Evolutionary conservation across 2,329 filamentous ascomycete species (phyloP).

Genomic region (Cladobotryum mycophilum): DNA sequence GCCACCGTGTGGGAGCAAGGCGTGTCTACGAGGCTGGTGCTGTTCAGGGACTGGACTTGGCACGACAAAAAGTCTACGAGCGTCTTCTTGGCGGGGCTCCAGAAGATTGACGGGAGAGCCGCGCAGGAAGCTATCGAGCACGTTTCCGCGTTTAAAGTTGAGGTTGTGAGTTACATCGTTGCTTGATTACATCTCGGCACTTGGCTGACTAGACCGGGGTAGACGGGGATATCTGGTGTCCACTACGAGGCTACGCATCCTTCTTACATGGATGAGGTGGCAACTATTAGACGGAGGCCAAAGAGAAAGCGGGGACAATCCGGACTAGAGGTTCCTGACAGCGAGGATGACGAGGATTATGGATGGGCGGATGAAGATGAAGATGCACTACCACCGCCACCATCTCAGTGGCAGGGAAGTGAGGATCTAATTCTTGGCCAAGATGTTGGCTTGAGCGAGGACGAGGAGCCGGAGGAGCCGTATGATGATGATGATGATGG

Average conservation of each 20-base stretch:
- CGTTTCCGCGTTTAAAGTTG: conserved; percentile 44
- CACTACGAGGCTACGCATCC: conserved; percentile 34
- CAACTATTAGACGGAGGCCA: conserved; percentile 23
- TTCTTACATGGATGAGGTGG: conserved; percentile 29
- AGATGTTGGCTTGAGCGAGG: conserved; percentile 35
- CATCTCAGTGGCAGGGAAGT: conserved; percentile 63
- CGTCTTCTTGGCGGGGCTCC: conserved; percentile 55
- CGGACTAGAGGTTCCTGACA: conserved; percentile 54
- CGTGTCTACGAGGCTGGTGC: conserved; percentile 63
- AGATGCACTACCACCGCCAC: conserved; percentile 50
- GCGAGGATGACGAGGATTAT: conserved; percentile 63
- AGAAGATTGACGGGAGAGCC: conserved; percentile 55
- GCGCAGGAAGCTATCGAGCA: conserved; percentile 34
- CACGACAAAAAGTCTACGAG: conserved; percentile 39
- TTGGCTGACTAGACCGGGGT: conserved; percentile 18
- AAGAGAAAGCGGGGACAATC: conserved; percentile 61
- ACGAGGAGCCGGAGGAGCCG: conserved; percentile 23
- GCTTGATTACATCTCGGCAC: conserved; percentile 9
- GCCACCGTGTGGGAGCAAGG: conserved; percentile 75
- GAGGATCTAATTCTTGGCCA: conserved; percentile 55
- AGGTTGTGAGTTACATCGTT: conserved; percentile 31
- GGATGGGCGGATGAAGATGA: conserved; percentile 66
- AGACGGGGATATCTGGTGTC: conserved; percentile 40
- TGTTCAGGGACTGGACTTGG: conserved; percentile 73
- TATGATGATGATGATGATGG: conserved; percentile 16